Base-by-base conservation (phyloP, 768 basidiomycete genomes). In the Coprinopsis marcescibilis region DNA sequence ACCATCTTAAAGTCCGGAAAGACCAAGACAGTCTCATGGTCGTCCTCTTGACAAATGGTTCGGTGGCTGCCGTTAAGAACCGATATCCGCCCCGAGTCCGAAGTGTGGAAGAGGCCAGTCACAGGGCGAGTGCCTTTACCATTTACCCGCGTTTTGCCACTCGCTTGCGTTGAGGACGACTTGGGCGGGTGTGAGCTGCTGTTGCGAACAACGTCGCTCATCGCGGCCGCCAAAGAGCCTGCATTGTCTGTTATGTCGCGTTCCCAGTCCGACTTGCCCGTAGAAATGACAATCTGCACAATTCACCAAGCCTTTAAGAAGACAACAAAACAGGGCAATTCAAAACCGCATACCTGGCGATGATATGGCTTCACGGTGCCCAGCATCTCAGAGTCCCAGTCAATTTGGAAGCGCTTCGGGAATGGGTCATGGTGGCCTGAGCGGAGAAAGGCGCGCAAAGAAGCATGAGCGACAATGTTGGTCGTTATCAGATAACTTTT, bases 1-100 rank as follows among this genome's bases (percentile, higher is more conserved):
- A 94, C 76, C 37, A 92, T 73, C 54, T 82, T 91, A 70, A 83
- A 98, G 65, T 99, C 95, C 4, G 95, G 95, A 56, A 99, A 80
- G 1, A 97, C 77, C 34, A 99, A 72, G 14, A 94, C 87, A 0
- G 87, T 86, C 54, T 94, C 85, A 43, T 72, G 68, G 40, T 77
- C 70, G 27, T 74, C 60, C 46, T 81, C 72, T 43, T 81, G 75
- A n/a, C 78, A 81, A 41, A 91, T 65, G 5, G 86, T 80, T 47
- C 71, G 71, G 57, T 91, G 85, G 57, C 85, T 92, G 20, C 89
- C 90, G 57, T 95, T 95, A 36, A 92, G 71, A 27, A 95, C 78
- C 2, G 86, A 79, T 35, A 89, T 70, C 33, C 71, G 71, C 11
- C 64, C 71, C 17, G 78, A 70, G 49, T 81, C 74, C 14, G 76